A percentile compares a stretch with the other conserved stretches of the same genome.
phyloP scores from a whole-genome alignment of 2,329 filamentous ascomycete genomes.

The Lachnellula hyalina region DNA sequence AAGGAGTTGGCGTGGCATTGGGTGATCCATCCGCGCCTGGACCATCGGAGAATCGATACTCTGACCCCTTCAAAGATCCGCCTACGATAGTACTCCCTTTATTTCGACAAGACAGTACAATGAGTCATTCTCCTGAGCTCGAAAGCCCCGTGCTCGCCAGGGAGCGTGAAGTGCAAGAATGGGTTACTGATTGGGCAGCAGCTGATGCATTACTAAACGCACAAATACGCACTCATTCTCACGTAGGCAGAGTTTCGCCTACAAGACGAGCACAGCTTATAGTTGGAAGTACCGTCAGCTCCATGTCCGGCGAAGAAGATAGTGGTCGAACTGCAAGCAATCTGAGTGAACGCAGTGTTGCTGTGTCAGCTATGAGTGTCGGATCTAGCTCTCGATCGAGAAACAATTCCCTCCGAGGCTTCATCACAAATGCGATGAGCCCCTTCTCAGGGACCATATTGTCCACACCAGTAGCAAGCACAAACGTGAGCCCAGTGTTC shows the following conservation, averaged over 20 bases:
- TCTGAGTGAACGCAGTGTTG: constrained; percentile 29
- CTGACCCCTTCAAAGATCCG: constrained; percentile 29
- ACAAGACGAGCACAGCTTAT: constrained; percentile 27
- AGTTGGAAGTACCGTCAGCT: constrained; percentile 19
- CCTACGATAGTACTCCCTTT: constrained; percentile 7
- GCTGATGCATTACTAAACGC: constrained; percentile 29
- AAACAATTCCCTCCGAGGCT: constrained; percentile 28
- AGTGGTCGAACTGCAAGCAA: constrained; percentile 31
- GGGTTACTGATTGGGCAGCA: constrained; percentile 34
- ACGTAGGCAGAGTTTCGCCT: constrained; percentile 28
- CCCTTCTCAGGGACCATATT: constrained; percentile 21
- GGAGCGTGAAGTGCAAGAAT: constrained; percentile 31
- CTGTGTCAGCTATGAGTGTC: constrained; percentile 18
- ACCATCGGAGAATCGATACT: constrained; percentile 15
- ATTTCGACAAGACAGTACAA: constrained; percentile 9
- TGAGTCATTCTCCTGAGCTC: constrained; percentile 13
- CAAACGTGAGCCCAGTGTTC: constrained; percentile 16
- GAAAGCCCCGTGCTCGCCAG: constrained; percentile 26
- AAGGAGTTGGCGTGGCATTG: constrained; percentile 20
- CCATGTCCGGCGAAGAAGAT: constrained; percentile 28
- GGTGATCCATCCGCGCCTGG: constrained; percentile 14
- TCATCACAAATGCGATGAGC: constrained; percentile 25
- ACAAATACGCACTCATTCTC: constrained; percentile 26
- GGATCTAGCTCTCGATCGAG: constrained; percentile 26
- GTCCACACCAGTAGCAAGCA: constrained; percentile 14